A percentile compares a stretch with the other conserved stretches of the same genome.
These are phyloP conservation scores for Penicillium samsonianum DNA, from an alignment of 495 filamentous ascomycete species.

Conservation along the genomic window DNA sequence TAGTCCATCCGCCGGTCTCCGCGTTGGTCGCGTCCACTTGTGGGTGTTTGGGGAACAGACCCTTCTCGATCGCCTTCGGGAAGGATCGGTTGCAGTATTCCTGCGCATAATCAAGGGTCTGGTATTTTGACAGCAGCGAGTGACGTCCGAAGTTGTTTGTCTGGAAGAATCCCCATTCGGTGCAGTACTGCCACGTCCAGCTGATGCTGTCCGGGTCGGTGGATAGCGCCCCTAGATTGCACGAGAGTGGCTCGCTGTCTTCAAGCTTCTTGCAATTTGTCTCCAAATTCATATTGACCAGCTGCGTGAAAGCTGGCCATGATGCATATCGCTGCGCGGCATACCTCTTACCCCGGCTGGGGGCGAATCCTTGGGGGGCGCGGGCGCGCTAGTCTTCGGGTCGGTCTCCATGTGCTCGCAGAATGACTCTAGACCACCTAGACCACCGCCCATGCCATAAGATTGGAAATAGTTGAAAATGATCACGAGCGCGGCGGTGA, in stretches of 20 bases:
- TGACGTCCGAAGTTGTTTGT: constrained; percentile 51
- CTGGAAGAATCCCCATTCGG: constrained; percentile 60
- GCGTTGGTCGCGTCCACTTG: constrained; percentile 40
- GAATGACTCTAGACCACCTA: constrained; percentile 41
- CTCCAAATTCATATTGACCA: constrained; percentile 45
- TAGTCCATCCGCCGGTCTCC: constrained; percentile 55
- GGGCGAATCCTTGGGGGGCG: constrained; percentile 44
- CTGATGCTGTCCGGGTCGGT: constrained; percentile 42
- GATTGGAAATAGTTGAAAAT: constrained; percentile 49
- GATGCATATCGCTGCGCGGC: constrained; percentile 48
- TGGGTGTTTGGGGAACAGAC: constrained; percentile 47
- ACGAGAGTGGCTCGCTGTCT: constrained; percentile 28
- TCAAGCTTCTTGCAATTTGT: constrained; percentile 47
- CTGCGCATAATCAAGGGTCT: constrained; percentile 52
- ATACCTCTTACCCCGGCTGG: constrained; percentile 40
- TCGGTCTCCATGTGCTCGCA: constrained; percentile 51
- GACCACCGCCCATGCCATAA: constrained; percentile 48
- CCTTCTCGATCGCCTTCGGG: constrained; percentile 45
- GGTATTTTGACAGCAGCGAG: constrained; percentile 53
- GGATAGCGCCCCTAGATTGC: constrained; percentile 40
- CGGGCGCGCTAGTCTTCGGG: constrained; percentile 22
- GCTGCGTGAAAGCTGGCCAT: constrained; percentile 42
- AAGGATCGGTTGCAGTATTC: constrained; percentile 56
- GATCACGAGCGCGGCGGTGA: constrained; percentile 45
- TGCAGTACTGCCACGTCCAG: constrained; percentile 65